A percentile compares a stretch with the other conserved stretches of the same genome.
phyloP scores from a whole-genome alignment of 1,139 yeast genomes.

The Saccharomyces pastorianus region DNA sequence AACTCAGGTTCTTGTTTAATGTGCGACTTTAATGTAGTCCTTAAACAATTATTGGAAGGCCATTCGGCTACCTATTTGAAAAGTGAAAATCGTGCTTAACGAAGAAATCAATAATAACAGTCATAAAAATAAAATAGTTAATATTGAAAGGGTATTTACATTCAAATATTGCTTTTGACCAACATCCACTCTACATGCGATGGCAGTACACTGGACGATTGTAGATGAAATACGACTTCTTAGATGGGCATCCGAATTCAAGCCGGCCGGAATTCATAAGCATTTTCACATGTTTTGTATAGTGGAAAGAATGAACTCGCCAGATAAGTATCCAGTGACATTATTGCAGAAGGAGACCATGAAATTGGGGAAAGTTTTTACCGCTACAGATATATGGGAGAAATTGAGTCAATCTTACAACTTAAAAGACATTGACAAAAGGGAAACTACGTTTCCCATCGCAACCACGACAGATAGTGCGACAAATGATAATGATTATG shows the following conservation, averaged over 20 bases:
- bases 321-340: slow-evolving; percentile 27
- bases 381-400: slow-evolving; percentile 49
- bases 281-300: slow-evolving; percentile 53
- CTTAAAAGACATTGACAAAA: slow-evolving; percentile 23
- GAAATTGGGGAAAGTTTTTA: slow-evolving; percentile 31
- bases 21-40: no score
- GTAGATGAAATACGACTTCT: slow-evolving; percentile 63
- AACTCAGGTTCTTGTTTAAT: no score
- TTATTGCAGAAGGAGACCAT: slow-evolving; percentile 25
- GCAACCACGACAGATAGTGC: neutral
- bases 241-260: slow-evolving; percentile 57
- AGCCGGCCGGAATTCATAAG: slow-evolving; percentile 51
- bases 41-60: no score
- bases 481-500: slow-evolving; percentile 10
- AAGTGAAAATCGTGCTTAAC: neutral
- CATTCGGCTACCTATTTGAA: neutral
- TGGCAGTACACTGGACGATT: slow-evolving; percentile 42
- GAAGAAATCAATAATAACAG: neutral
- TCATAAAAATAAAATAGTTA: neutral
- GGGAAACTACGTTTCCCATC: neutral
- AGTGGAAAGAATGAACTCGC: slow-evolving; percentile 43
- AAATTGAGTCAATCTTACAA: slow-evolving; percentile 49
- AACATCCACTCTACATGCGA: slow-evolving; percentile 2
- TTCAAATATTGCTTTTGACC: no score
- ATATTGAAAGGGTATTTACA: neutral